These are phyloP conservation scores for Euphorbia lathyris DNA, from an alignment of 345 rosid species.

Conservation along the genomic window DNA sequence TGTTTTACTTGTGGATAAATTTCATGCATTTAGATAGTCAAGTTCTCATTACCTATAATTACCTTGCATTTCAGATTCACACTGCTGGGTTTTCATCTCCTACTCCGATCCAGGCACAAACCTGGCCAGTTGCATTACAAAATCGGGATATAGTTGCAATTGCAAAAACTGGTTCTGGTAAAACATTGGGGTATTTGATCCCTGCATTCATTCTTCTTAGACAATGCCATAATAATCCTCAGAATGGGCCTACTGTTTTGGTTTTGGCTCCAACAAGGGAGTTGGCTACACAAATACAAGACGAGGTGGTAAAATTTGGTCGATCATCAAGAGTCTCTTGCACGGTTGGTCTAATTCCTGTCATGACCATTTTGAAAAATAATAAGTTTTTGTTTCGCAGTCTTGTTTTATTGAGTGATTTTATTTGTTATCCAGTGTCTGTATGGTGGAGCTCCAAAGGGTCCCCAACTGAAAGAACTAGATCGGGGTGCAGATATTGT, in stretches of 20 bases:
- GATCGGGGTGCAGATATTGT: conserved; percentile 93
- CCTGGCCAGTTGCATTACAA: conserved; percentile 95
- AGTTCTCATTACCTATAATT: conserved; percentile 17
- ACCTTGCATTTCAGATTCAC: conserved; percentile 53
- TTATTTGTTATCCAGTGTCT: conserved; percentile 55
- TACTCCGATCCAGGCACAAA: conserved; percentile 98
- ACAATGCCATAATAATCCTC: conserved; percentile 60
- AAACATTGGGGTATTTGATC: conserved; percentile 92
- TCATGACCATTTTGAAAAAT: not conserved
- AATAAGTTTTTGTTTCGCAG: conserved; percentile 2
- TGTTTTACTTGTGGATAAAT: not conserved
- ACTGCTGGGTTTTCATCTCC: conserved; percentile 87
- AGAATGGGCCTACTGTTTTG: conserved; percentile 81
- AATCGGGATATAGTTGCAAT: conserved; percentile 90
- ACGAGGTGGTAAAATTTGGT: conserved; percentile 80
- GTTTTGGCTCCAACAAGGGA: conserved; percentile 96
- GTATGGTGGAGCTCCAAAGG: conserved; percentile 99
- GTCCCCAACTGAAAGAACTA: conserved; percentile 74
- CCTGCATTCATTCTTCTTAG: conserved; percentile 88
- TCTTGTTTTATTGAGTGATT: conserved; percentile 16
- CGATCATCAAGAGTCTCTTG: conserved; percentile 78
- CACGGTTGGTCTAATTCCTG: conserved; percentile 55
- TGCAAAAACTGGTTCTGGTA: conserved; percentile 99
- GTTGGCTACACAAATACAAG: conserved; percentile 97
- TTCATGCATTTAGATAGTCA: not conserved